These are phyloP conservation scores for Smittium culicis DNA, from an alignment of 371 early-diverging fungal species.

Conservation along the genomic window DNA sequence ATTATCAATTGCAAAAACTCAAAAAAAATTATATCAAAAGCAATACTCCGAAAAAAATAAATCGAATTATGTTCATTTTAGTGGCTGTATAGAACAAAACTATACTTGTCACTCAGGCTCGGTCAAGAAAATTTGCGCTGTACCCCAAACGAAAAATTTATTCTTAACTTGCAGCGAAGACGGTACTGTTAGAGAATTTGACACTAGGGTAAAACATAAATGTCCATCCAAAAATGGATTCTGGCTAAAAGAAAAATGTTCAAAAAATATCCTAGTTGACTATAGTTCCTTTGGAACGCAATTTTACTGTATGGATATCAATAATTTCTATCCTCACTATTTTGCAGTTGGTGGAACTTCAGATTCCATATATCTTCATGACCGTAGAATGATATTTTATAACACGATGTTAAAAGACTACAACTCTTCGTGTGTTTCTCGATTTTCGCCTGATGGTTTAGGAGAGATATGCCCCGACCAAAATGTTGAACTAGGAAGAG, in stretches of 20 bases:
- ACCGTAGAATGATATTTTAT: slow-evolving; percentile 38
- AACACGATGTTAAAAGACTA: background rate
- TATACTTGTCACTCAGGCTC: slow-evolving; percentile 41
- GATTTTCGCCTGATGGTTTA: background rate
- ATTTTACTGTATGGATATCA: slow-evolving; percentile 40
- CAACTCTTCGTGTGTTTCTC: background rate
- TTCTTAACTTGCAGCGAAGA: slow-evolving; percentile 53
- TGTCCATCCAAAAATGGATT: slow-evolving; percentile 18
- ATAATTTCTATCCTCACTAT: slow-evolving; percentile 35
- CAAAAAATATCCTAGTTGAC: slow-evolving; percentile 36
- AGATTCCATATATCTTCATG: slow-evolving; percentile 44
- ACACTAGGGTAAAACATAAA: slow-evolving; percentile 36
- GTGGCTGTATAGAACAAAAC: slow-evolving; percentile 20
- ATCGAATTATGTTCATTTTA: no score
- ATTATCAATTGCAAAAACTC: slow-evolving; percentile 6
- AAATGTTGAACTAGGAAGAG: background rate
- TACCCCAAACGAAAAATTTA: slow-evolving; percentile 35
- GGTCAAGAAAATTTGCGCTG: slow-evolving; percentile 38
- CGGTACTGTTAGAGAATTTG: slow-evolving; percentile 50
- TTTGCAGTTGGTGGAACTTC: slow-evolving; percentile 47
- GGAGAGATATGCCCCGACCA: background rate
- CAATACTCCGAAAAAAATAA: slow-evolving; percentile 2
- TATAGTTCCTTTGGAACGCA: slow-evolving; percentile 35
- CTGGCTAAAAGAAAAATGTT: slow-evolving; percentile 14
- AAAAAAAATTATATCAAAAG: background rate